These are phyloP conservation scores for Primulina huaijiensis DNA, from an alignment of 257 asterid species.

Conservation along the genomic window DNA sequence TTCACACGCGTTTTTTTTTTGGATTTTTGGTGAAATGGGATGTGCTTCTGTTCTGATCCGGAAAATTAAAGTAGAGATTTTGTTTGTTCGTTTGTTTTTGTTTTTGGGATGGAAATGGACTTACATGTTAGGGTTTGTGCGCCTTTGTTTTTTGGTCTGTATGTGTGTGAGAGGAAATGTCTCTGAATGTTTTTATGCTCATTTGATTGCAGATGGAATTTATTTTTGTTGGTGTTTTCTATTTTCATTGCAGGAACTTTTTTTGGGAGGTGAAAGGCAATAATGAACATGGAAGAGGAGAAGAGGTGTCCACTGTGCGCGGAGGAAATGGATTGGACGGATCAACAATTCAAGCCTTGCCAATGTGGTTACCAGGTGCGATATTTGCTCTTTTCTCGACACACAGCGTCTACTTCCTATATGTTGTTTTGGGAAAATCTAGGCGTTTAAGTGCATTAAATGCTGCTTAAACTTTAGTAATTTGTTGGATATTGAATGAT, in stretches of 20 bases:
- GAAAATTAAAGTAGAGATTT: neutral
- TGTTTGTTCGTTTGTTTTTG: neutral
- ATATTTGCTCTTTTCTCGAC: neutral
- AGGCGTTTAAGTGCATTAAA: neutral
- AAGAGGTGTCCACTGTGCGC: conserved; percentile 97
- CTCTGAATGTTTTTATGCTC: conserved; percentile 25
- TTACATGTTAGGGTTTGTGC: conserved; percentile 41
- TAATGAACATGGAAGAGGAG: conserved; percentile 87
- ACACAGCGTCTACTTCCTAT: neutral
- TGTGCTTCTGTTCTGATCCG: conserved; percentile 38
- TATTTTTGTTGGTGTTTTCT: neutral
- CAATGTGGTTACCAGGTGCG: conserved; percentile 89
- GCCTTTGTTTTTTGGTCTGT: neutral
- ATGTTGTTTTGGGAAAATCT: neutral
- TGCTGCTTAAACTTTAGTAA: neutral
- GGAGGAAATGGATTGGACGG: conserved; percentile 99
- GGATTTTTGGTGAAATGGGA: conserved; percentile 23
- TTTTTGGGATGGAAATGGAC: conserved; percentile 21
- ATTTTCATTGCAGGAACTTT: conserved; percentile 15
- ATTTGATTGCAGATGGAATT: conserved; percentile 6
- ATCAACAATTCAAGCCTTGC: conserved; percentile 93
- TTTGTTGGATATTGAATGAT: neutral
- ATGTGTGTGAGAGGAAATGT: conserved; percentile 19
- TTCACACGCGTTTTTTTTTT: conserved; percentile 11
- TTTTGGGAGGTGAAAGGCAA: conserved; percentile 45